Conservation (phyloP, 2,329 filamentous ascomycete genomes). For the Fusarium sambucinum region DNA sequence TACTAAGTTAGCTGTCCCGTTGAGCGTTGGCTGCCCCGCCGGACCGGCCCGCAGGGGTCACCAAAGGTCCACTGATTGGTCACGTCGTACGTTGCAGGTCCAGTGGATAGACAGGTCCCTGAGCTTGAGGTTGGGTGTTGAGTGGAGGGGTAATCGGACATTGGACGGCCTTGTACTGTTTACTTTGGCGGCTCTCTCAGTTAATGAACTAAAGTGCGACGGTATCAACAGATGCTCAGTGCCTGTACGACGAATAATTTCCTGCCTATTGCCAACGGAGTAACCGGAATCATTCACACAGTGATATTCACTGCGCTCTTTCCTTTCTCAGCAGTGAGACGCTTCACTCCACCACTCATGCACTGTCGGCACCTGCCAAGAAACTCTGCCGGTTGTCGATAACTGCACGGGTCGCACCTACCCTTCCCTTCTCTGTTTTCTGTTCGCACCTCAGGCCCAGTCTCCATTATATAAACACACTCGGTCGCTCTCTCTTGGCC, state of each 20-base stretch:
- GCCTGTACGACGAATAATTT: neutral
- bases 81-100: conserved; percentile 17
- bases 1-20: conserved; percentile 10
- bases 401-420: conserved; percentile 22
- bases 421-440: neutral
- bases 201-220: conserved; percentile 6
- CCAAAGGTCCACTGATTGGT: conserved; percentile 26
- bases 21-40: conserved; percentile 31
- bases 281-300: neutral
- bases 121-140: conserved; percentile 14
- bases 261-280: conserved; percentile 1
- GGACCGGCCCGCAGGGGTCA: conserved; percentile 44
- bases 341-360: conserved; percentile 32
- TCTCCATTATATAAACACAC: conserved; percentile 39
- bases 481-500: conserved; percentile 15
- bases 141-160: conserved; percentile 30
- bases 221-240: conserved; percentile 22
- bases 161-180: conserved; percentile 12
- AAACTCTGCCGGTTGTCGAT: conserved; percentile 25
- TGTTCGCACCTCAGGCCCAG: conserved; percentile 20
- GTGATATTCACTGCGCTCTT: conserved; percentile 19
- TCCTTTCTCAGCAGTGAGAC: conserved; percentile 25
- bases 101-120: conserved; percentile 18
- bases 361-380: conserved; percentile 33
- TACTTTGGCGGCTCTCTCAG: neutral